Conservation (phyloP, 257 asterid genomes). For the Fraxinus americana region DNA sequence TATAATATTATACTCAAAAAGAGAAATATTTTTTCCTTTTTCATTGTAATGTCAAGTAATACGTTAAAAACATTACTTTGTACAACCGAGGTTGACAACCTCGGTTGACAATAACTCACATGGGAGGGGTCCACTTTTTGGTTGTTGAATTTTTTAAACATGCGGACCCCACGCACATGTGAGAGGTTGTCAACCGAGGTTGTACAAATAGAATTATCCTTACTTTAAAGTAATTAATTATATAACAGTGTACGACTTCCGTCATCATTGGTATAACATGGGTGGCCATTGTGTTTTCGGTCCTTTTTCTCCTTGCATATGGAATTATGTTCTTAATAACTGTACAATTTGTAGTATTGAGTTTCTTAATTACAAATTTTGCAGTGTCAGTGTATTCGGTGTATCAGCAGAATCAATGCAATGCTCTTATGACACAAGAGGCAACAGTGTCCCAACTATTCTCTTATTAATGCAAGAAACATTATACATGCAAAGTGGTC, state of each 20-base stretch:
- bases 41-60: background rate
- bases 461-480: constrained; percentile 85
- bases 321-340: background rate
- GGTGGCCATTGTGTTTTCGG: background rate
- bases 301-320: background rate
- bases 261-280: background rate
- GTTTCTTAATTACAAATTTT: constrained; percentile 19
- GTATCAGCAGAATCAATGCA: constrained; percentile 99
- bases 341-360: background rate
- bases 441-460: constrained; percentile 97
- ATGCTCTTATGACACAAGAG: constrained; percentile 82
- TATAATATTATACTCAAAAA: background rate
- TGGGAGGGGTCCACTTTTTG: no score
- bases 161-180: no score
- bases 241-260: background rate
- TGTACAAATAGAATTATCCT: no score
- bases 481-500: constrained; percentile 74
- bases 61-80: background rate
- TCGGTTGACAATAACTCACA: no score
- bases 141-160: no score
- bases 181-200: no score
- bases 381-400: constrained; percentile 91
- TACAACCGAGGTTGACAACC: no score
- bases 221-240: background rate
- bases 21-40: background rate